phyloP scores from a whole-genome alignment of 768 basidiomycete genomes.

The Tylopilus intermedius region DNA sequence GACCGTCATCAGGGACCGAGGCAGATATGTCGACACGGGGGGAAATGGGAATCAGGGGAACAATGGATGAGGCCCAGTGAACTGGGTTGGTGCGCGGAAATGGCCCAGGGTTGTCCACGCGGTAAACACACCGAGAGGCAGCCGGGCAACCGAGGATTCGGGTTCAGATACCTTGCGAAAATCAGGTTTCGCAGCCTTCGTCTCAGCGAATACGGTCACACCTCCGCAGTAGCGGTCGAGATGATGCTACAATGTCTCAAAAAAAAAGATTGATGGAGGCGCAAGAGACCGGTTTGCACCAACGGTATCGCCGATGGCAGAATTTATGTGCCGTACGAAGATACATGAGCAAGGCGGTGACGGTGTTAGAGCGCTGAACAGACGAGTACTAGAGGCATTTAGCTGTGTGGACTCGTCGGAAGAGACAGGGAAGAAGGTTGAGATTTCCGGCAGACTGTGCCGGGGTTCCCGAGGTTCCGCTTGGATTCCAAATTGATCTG shows the following conservation, averaged over 20 bases:
- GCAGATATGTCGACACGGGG: neutral
- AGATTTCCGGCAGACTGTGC: constrained; percentile 13
- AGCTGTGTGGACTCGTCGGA: neutral
- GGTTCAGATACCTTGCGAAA: neutral
- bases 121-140: constrained; percentile 9
- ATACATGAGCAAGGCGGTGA: neutral
- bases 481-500: constrained; percentile 21
- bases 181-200: neutral
- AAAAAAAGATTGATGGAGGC: neutral
- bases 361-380: constrained; percentile 15
- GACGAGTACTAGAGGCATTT: neutral
- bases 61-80: neutral
- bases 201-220: neutral
- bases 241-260: neutral
- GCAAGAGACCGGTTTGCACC: neutral
- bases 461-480: constrained; percentile 24
- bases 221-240: neutral
- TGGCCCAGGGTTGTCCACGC: constrained; percentile 3
- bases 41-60: neutral
- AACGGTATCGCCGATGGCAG: neutral
- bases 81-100: constrained; percentile 1
- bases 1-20: neutral
- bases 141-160: neutral
- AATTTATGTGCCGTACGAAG: neutral
- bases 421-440: constrained; percentile 15